phyloP scores from a whole-genome alignment of 2,329 filamentous ascomycete species.

The Pseudogymnoascus sp. region DNA sequence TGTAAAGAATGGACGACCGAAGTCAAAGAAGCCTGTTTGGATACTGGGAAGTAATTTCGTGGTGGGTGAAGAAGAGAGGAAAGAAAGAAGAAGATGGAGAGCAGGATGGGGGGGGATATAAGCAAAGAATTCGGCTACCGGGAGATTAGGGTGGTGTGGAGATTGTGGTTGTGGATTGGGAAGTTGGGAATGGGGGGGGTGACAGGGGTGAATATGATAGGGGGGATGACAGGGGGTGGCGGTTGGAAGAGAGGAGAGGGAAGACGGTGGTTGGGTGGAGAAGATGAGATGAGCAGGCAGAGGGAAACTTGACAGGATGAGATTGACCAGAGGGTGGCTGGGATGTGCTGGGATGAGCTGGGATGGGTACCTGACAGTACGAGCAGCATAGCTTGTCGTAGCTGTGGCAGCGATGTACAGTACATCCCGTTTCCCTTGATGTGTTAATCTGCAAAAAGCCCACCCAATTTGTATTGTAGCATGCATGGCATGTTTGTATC shows the following conservation, averaged over 20 bases:
- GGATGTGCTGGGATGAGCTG: not conserved
- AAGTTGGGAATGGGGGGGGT: not conserved
- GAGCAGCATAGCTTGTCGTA: not conserved
- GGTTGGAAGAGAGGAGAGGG: not conserved
- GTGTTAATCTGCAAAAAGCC: not conserved
- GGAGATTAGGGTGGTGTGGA: not conserved
- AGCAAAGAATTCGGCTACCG: not conserved
- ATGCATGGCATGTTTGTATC: too few relatives aligned
- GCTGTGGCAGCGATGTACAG: not conserved
- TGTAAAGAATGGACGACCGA: slow-evolving; percentile 28
- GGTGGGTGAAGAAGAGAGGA: slow-evolving; percentile 7
- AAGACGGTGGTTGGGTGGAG: not conserved
- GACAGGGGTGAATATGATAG: not conserved
- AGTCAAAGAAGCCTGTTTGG: slow-evolving; percentile 16
- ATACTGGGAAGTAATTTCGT: not conserved
- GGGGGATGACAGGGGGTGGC: not conserved
- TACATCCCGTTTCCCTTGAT: not conserved
- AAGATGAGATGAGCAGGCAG: not conserved
- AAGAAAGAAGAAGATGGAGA: slow-evolving; percentile 9
- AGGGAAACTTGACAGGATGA: not conserved
- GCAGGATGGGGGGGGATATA: not conserved
- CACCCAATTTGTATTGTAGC: too few relatives aligned
- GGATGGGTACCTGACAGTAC: not conserved
- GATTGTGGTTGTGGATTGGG: not conserved
- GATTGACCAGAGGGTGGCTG: not conserved